Evolutionary conservation across 306 rosid genomes (phyloP), one percentile per base, ranked within the genome.

Genomic region (Cotoneaster glaucophyllus): DNA sequence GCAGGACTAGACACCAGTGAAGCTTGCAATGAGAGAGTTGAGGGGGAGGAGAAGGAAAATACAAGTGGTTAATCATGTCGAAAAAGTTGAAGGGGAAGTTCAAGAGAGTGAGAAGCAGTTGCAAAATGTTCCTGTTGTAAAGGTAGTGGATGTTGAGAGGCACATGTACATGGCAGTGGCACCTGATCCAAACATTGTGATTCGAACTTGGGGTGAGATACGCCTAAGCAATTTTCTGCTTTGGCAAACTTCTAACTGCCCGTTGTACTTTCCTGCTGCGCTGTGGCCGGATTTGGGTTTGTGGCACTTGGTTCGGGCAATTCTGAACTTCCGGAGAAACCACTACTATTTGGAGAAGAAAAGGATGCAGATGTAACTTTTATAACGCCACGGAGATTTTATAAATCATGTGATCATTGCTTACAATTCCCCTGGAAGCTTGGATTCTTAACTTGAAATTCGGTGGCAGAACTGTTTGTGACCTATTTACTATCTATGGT

Each of bases 211-310:
- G 1, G 97, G 97, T 0, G 96, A 88, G 77, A 82, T 74, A 24
- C 90, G 96, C 1, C 90, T 92, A 54, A 88, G 96, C 78, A 92
- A 88, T 81, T 89, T 92, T 77, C 96, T 90, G 78, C 97, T 92
- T 62, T 92, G 93, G 97, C 91, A 89, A 80, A 87, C 93, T 67
- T 67, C 83, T 67, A 53, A 78, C 68, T 87, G 92, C 48, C 88
- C 83, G n/a, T 80, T 91, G 83, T 87, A 85, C 79, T 85, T 91
- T 29, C 95, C 97, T 26, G 21, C 83, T 11, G 90, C 86, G 1
- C 90, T 92, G 43, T 92, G 97, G 97, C 97, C 97, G 41, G 96
- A 92, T 70, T 76, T 92, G 52, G 96, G 96, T 52, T 32, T 92
- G 13, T 32, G 91, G 82, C 91, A 88, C 75, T 74, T 90, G 88